Evolutionary conservation across 2,329 filamentous ascomycete species (phyloP).

Genomic region (Lachnum nothofagi): DNA sequence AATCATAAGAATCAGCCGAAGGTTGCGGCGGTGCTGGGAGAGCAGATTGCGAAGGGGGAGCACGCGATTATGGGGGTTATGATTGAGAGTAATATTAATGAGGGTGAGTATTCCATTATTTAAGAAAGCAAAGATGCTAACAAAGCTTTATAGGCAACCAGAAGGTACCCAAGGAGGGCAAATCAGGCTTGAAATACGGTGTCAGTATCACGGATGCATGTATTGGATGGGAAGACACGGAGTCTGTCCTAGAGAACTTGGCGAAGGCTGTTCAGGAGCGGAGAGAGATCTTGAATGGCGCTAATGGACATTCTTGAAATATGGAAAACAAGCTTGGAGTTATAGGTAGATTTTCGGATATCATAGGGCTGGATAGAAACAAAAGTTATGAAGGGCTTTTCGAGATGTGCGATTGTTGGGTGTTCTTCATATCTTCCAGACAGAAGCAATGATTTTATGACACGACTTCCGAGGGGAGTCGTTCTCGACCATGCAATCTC

Average conservation of each 20-base stretch:
- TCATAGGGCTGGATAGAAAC: no score
- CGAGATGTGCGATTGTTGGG: no score
- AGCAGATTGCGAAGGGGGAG: constrained; percentile 82
- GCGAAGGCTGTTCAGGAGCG: constrained; percentile 75
- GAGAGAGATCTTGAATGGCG: constrained; percentile 41
- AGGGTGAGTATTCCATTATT: constrained; percentile 50
- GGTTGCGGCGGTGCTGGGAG: constrained; percentile 74
- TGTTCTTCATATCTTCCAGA: no score
- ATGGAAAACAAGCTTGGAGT: background rate
- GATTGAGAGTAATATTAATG: constrained; percentile 97
- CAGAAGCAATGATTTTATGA: no score
- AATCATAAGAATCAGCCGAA: constrained; percentile 96
- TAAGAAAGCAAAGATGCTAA: background rate
- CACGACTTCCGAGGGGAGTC: no score
- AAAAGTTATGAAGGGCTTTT: no score
- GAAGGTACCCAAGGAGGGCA: constrained; percentile 85
- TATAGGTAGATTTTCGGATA: background rate
- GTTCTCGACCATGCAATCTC: no score
- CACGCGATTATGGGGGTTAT: constrained; percentile 88
- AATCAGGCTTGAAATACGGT: constrained; percentile 80
- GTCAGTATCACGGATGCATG: constrained; percentile 97
- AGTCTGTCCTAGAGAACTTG: constrained; percentile 68
- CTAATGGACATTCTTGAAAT: constrained; percentile 18
- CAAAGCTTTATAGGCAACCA: constrained; percentile 60
- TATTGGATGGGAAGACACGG: constrained; percentile 89